Percentiles rank a stretch among this genome's conserved stretches.
Evolutionary conservation across 768 basidiomycete species (phyloP).

Genomic region (Leccinum uliginosum): DNA sequence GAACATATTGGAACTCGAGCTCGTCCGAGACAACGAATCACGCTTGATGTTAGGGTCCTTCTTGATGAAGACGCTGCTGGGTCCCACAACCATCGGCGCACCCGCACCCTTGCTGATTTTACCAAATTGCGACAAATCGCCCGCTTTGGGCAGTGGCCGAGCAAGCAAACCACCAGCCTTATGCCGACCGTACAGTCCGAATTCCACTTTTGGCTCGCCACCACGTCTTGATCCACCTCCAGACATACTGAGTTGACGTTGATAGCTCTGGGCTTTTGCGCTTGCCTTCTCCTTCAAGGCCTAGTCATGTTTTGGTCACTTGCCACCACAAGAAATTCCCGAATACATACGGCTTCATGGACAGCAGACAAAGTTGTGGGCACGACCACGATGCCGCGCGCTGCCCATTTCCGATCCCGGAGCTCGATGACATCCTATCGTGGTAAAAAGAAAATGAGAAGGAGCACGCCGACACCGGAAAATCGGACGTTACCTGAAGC

Average conservation of each 20-base stretch:
- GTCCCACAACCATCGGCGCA: conserved; percentile 72
- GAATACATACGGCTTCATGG: conserved; percentile 68
- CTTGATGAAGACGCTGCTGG: conserved; percentile 79
- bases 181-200: too few relatives aligned
- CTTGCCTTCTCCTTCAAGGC: conserved; percentile 79
- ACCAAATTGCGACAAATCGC: conserved; percentile 84
- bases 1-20: conserved; percentile 83
- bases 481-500: conserved; percentile 66
- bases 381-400: conserved; percentile 65
- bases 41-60: conserved; percentile 55
- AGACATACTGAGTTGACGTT: too few relatives aligned
- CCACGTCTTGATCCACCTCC: too few relatives aligned
- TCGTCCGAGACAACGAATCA: conserved; percentile 74
- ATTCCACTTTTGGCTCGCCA: too few relatives aligned
- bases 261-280: conserved; percentile 54
- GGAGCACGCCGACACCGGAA: neutral
- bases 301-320: conserved; percentile 33
- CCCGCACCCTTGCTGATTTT: conserved; percentile 72
- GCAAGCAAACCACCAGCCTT: too few relatives aligned
- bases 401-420: conserved; percentile 76
- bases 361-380: conserved; percentile 87
- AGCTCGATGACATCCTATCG: conserved; percentile 85
- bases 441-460: neutral
- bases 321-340: neutral
- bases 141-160: conserved; percentile 69